These are phyloP conservation scores for Opeltia flavorubescens DNA, from an alignment of 495 filamentous ascomycete genomes.

Conservation along the genomic window DNA sequence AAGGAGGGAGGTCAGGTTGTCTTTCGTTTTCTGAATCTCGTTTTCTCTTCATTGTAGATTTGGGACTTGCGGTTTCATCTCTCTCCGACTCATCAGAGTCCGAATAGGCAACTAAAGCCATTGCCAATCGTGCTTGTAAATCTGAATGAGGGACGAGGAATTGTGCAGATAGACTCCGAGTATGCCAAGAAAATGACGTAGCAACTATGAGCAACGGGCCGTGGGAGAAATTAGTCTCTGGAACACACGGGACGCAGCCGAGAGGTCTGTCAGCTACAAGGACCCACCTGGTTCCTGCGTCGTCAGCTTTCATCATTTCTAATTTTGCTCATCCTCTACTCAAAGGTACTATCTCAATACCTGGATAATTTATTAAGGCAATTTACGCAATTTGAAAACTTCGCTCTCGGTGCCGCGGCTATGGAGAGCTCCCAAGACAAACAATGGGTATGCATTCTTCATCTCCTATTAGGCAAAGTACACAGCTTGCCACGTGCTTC, in stretches of 20 bases:
- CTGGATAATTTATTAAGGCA: no score
- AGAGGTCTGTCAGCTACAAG: no score
- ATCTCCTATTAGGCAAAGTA: neutral
- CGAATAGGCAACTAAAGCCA: slow-evolving; percentile 64
- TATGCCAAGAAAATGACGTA: neutral
- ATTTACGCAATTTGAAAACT: neutral
- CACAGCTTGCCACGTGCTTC: slow-evolving; percentile 1
- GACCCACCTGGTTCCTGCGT: neutral
- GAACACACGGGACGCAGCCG: no score
- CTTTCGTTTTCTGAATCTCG: neutral
- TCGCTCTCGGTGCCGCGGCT: slow-evolving; percentile 1
- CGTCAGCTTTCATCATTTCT: neutral
- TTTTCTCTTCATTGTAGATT: slow-evolving; percentile 22
- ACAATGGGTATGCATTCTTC: slow-evolving; percentile 20
- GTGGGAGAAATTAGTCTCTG: no score
- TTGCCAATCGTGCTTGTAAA: slow-evolving; percentile 14
- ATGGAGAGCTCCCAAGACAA: slow-evolving; percentile 26
- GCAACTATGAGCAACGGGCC: no score
- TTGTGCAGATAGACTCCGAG: no score
- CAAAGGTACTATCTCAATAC: neutral
- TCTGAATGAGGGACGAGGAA: no score
- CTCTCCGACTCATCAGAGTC: slow-evolving; percentile 47
- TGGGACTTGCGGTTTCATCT: slow-evolving; percentile 4
- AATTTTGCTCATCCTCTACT: neutral
- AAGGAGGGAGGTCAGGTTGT: slow-evolving; percentile 47